Conservation (phyloP, 148 eudicot genomes). For the Rhododendron kiyosumense region DNA sequence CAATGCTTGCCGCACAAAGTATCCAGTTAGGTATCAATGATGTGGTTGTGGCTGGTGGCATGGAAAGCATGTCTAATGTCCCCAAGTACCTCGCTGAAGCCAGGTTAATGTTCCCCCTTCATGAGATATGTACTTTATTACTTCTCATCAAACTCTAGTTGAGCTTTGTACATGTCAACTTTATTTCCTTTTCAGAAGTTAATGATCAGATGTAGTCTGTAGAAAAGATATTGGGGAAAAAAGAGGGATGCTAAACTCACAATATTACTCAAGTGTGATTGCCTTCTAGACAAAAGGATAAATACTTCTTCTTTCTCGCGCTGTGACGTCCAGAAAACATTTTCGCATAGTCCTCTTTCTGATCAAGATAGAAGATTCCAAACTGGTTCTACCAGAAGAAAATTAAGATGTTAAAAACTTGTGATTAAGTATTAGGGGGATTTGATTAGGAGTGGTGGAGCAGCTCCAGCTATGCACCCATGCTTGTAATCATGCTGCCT, state of each 20-base stretch:
- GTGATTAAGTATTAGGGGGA: not conserved
- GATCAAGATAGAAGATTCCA: not conserved
- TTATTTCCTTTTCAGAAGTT: not conserved
- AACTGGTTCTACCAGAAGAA: not conserved
- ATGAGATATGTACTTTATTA: not conserved
- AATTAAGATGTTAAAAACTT: not conserved
- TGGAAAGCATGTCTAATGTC: constrained; percentile 99
- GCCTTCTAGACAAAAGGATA: not conserved
- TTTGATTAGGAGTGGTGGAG: not conserved
- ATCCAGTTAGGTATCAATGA: constrained; percentile 93
- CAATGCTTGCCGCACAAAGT: constrained; percentile 93
- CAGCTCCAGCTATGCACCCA: not conserved
- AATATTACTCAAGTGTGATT: not conserved
- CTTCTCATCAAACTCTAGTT: not conserved
- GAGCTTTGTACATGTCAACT: not conserved
- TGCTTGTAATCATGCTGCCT: not conserved
- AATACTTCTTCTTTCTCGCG: not conserved
- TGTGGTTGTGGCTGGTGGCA: constrained; percentile 97
- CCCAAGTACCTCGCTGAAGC: constrained; percentile 92
- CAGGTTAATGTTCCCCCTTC: constrained; percentile 38
- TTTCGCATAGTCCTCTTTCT: not conserved
- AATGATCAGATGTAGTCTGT: not conserved
- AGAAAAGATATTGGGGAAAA: not conserved
- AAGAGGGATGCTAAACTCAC: not conserved
- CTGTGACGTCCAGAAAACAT: not conserved